phyloP scores from a whole-genome alignment of 2,329 filamentous ascomycete genomes.

The Fusarium torulosum region DNA sequence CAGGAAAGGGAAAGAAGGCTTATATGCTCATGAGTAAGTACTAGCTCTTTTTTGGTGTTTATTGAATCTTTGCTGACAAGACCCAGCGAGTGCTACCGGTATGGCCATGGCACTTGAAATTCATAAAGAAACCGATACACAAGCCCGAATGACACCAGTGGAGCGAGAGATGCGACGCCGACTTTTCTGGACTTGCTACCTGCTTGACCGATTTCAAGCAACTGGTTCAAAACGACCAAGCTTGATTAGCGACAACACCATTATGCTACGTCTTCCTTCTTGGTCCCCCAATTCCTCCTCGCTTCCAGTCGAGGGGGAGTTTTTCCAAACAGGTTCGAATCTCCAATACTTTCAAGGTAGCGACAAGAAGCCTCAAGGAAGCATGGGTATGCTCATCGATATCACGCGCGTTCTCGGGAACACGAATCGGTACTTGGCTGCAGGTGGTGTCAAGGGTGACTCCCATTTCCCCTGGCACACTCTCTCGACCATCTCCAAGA shows the following conservation, averaged over 20 bases:
- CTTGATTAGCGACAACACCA: conserved; percentile 81
- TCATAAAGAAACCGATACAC: conserved; percentile 78
- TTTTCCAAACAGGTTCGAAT: conserved; percentile 84
- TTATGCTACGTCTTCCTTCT: conserved; percentile 80
- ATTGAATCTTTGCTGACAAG: conserved; percentile 51
- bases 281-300: conserved; percentile 74
- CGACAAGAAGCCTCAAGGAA: conserved; percentile 79
- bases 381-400: conserved; percentile 84
- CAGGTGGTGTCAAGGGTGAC: conserved; percentile 88
- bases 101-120: conserved; percentile 88
- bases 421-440: conserved; percentile 85
- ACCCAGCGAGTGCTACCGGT: conserved; percentile 76
- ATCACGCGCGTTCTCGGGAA: conserved; percentile 85
- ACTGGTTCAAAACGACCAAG: conserved; percentile 86
- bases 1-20: conserved; percentile 84
- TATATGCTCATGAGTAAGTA: conserved; percentile 84
- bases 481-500: conserved; percentile 86
- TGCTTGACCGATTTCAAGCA: conserved; percentile 85
- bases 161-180: conserved; percentile 82
- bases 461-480: conserved; percentile 94
- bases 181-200: conserved; percentile 91
- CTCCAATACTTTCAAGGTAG: conserved; percentile 77
- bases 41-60: background rate
- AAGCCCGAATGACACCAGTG: conserved; percentile 70
- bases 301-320: conserved; percentile 78